Percentiles rank a stretch among this genome's conserved stretches.
Conservation (phyloP, 2,329 filamentous ascomycete species). For the Fusarium ambrosium region DNA sequence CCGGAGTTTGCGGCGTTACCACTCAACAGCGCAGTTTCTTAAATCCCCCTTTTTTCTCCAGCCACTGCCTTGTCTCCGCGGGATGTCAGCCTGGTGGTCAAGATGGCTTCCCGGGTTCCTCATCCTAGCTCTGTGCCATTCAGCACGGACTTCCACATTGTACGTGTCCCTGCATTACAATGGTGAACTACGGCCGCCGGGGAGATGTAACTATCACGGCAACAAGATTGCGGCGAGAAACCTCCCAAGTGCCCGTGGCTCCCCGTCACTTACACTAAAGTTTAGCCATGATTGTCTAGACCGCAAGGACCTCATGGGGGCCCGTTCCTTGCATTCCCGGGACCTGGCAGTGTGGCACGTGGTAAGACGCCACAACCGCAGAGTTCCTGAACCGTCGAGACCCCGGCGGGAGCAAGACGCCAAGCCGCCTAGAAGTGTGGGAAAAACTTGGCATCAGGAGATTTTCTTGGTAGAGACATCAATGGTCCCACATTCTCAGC, state of each 20-base stretch:
- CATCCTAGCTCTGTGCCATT: background rate
- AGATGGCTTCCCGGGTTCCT: background rate
- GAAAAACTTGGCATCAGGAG: background rate
- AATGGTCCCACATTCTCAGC: background rate
- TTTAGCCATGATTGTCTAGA: background rate
- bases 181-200: background rate
- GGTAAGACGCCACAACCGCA: conserved; percentile 2
- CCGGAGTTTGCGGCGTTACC: background rate
- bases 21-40: background rate
- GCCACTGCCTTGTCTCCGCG: background rate
- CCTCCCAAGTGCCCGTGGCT: background rate
- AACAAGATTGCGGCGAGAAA: background rate
- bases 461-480: background rate
- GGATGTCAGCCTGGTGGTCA: background rate
- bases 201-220: background rate
- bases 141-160: background rate
- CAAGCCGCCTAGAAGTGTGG: background rate
- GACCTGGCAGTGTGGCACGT: background rate
- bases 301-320: background rate
- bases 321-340: conserved; percentile 3
- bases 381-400: background rate
- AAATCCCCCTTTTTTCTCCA: background rate
- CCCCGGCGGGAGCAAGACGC: background rate
- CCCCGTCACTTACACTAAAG: background rate
- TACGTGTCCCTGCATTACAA: background rate